Evolutionary conservation across 2,329 filamentous ascomycete genomes (phyloP).

Genomic region (Gyromitra esculenta): DNA sequence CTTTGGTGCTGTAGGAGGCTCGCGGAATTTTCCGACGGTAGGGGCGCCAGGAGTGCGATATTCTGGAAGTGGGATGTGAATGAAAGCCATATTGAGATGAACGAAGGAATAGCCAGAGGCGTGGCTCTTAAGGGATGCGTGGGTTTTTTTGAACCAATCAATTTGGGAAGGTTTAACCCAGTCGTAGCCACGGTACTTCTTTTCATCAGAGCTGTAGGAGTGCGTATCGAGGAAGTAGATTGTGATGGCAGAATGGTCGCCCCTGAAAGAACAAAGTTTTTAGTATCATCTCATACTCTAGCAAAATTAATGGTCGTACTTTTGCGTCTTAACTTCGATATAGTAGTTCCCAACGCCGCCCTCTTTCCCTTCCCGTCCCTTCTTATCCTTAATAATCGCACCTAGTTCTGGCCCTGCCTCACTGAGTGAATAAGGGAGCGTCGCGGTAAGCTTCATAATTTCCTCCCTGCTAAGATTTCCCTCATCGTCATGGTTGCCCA

Average conservation of each 20-base stretch:
- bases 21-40: constrained; percentile 77
- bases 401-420: constrained; percentile 81
- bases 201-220: constrained; percentile 88
- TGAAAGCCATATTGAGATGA: constrained; percentile 95
- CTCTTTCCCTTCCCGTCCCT: constrained; percentile 49
- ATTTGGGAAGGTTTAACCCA: constrained; percentile 97
- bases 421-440: constrained; percentile 89
- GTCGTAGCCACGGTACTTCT: constrained; percentile 89
- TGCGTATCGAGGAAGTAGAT: constrained; percentile 97
- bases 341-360: constrained; percentile 96
- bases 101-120: constrained; percentile 83
- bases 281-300: constrained; percentile 4
- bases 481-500: constrained; percentile 98
- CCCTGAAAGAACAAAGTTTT: constrained; percentile 24
- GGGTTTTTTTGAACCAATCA: constrained; percentile 88
- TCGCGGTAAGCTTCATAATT: constrained; percentile 87
- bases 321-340: constrained; percentile 83
- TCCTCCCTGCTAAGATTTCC: constrained; percentile 77
- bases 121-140: constrained; percentile 78
- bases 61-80: constrained; percentile 95
- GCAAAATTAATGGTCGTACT: constrained; percentile 63
- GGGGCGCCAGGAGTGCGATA: constrained; percentile 70
- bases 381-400: constrained; percentile 40
- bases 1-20: constrained; percentile 83
- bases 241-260: constrained; percentile 85